These are phyloP conservation scores for Sporobolomyces roseus DNA, from an alignment of 768 basidiomycete species.

Conservation along the genomic window DNA sequence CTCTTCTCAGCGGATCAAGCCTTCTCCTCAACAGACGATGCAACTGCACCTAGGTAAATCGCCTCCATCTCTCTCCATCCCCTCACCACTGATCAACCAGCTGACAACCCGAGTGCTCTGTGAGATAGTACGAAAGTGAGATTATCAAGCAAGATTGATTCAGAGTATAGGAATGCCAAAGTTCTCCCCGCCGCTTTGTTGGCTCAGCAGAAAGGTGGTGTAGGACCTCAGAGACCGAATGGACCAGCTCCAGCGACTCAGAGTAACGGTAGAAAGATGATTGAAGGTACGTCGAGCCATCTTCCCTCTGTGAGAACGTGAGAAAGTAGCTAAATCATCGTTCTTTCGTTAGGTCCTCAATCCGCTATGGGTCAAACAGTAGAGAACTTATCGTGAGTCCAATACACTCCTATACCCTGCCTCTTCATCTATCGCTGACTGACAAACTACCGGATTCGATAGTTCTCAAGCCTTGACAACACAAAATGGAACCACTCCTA, in stretches of 20 bases:
- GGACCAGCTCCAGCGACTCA: slow-evolving; percentile 13
- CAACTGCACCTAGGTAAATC: slow-evolving; percentile 20
- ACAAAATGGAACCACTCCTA: slow-evolving; percentile 7
- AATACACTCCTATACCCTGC: too few species aligned
- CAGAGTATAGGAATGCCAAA: slow-evolving; percentile 84
- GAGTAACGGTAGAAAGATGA: slow-evolving; percentile 31
- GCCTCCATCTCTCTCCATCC: neutral
- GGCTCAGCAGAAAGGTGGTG: slow-evolving; percentile 73
- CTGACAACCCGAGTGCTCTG: neutral
- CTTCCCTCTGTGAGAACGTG: slow-evolving; percentile 49
- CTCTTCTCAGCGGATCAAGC: slow-evolving; percentile 39
- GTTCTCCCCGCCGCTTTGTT: slow-evolving; percentile 75
- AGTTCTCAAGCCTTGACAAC: slow-evolving; percentile 39
- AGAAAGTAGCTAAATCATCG: slow-evolving; percentile 51
- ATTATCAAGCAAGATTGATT: slow-evolving; percentile 75
- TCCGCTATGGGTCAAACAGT: slow-evolving; percentile 34
- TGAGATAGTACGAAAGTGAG: slow-evolving; percentile 48
- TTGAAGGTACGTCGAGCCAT: slow-evolving; percentile 34
- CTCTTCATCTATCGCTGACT: too few species aligned
- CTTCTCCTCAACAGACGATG: slow-evolving; percentile 23
- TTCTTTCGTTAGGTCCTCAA: slow-evolving; percentile 25
- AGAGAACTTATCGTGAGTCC: slow-evolving; percentile 23
- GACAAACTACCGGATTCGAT: neutral
- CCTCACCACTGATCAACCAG: neutral
- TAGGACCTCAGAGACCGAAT: slow-evolving; percentile 64